A percentile compares a stretch with the other conserved stretches of the same genome.
Evolutionary conservation across 331 rosid species (phyloP).

Genomic region (Stylosanthes scabra): DNA sequence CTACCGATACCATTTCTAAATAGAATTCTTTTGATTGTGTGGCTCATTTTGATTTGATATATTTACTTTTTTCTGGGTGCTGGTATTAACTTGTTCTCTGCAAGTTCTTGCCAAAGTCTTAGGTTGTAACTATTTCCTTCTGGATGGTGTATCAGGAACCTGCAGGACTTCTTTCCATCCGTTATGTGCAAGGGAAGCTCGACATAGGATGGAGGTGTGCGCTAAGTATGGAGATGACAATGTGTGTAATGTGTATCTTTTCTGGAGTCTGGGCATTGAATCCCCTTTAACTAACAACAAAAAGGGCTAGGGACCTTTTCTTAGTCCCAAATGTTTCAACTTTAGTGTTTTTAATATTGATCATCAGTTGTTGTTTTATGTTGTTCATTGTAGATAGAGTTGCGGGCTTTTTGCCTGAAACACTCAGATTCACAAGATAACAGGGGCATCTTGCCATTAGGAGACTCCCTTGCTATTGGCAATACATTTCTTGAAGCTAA

Average conservation of each 20-base stretch:
- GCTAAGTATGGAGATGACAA: constrained; percentile 73
- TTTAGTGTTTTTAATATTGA: constrained; percentile 27
- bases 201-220: constrained; percentile 94
- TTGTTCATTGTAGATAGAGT: constrained; percentile 71
- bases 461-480: constrained; percentile 51
- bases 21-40: constrained; percentile 22
- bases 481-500: constrained; percentile 54
- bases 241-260: constrained; percentile 58
- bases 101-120: constrained; percentile 36
- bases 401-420: constrained; percentile 91
- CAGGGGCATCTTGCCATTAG: constrained; percentile 43
- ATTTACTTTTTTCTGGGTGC: constrained; percentile 2
- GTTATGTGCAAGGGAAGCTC: constrained; percentile 92
- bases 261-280: constrained; percentile 11
- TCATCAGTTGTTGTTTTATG: too few species aligned
- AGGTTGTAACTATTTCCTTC: constrained; percentile 31
- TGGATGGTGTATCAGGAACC: constrained; percentile 63
- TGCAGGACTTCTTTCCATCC: constrained; percentile 96
- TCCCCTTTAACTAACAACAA: not conserved
- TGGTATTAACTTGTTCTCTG: constrained; percentile 19
- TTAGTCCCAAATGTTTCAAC: constrained; percentile 3
- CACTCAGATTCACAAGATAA: constrained; percentile 67
- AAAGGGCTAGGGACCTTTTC: not conserved
- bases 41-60: constrained; percentile 27
- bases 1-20: constrained; percentile 11